Conservation (phyloP, 345 rosid genomes). For the Aquilaria yunnanensis region DNA sequence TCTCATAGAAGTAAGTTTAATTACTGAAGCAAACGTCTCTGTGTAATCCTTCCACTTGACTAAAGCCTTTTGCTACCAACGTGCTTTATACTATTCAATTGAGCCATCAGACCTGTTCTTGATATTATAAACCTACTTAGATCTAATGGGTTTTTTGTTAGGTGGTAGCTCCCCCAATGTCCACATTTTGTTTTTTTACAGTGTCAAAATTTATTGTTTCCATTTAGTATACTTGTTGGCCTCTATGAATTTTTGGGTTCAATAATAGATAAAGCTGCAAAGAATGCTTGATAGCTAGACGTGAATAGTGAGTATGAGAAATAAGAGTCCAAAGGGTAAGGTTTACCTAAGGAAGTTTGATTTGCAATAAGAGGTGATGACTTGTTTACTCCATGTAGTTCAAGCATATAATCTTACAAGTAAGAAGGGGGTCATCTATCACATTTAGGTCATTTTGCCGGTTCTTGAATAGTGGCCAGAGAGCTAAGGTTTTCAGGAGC, state of each 20-base stretch:
- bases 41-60: slow-evolving; percentile 3
- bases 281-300: too few species aligned
- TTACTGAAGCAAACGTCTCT: slow-evolving; percentile 5
- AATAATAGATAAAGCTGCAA: neutral
- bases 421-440: too few species aligned
- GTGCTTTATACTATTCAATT: neutral
- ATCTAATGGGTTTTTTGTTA: neutral
- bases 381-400: too few species aligned
- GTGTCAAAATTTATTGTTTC: too few species aligned
- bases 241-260: neutral
- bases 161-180: neutral
- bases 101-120: slow-evolving; percentile 1
- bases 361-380: too few species aligned
- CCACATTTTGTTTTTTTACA: neutral
- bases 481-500: too few species aligned
- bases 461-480: too few species aligned
- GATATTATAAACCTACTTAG: slow-evolving; percentile 7
- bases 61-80: slow-evolving; percentile 7
- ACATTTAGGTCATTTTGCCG: too few species aligned
- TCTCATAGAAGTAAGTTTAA: neutral
- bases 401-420: too few species aligned
- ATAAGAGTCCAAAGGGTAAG: too few species aligned
- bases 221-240: neutral
- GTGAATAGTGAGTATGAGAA: too few species aligned
- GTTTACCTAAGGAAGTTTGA: neutral